Conservation (phyloP, 495 filamentous ascomycete genomes). For the Hypoxylon perforatum region DNA sequence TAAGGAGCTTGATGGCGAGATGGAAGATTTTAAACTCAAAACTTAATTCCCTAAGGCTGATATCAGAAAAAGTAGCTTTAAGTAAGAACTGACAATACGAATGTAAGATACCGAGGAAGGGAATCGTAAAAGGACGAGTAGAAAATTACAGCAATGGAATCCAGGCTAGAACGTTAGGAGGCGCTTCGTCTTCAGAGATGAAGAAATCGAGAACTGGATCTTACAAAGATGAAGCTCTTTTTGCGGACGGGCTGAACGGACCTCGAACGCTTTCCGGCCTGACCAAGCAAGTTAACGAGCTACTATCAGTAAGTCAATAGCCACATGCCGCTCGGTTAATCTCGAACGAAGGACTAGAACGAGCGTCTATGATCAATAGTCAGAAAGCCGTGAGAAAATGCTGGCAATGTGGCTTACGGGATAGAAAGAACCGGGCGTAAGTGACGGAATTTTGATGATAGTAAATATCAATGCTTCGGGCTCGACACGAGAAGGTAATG, state of each 20-base stretch:
- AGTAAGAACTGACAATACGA: not conserved
- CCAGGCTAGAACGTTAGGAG: not conserved
- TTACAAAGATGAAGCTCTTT: not conserved
- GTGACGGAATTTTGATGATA: not conserved
- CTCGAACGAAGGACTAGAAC: slow-evolving; percentile 22
- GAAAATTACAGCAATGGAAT: not conserved
- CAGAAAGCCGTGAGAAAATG: slow-evolving; percentile 2
- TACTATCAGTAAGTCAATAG: slow-evolving; percentile 5
- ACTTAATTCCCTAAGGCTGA: not conserved
- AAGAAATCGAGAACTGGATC: not conserved
- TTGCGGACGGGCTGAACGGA: slow-evolving; percentile 1
- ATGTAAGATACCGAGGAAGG: not conserved
- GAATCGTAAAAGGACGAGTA: not conserved
- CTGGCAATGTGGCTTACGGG: slow-evolving; percentile 9
- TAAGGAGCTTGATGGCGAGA: not conserved
- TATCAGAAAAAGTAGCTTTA: not conserved
- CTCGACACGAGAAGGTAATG: slow-evolving; percentile 9
- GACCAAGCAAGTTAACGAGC: not conserved
- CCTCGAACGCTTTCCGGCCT: not conserved
- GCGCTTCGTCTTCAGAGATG: not conserved
- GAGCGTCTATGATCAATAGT: slow-evolving; percentile 12
- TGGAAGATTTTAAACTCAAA: not conserved
- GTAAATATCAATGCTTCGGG: slow-evolving; percentile 5
- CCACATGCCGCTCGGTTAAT: slow-evolving; percentile 3
- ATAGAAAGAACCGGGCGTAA: not conserved